These are phyloP conservation scores for Xylogone sp. DNA, from an alignment of 2,329 filamentous ascomycete genomes.

Conservation along the genomic window DNA sequence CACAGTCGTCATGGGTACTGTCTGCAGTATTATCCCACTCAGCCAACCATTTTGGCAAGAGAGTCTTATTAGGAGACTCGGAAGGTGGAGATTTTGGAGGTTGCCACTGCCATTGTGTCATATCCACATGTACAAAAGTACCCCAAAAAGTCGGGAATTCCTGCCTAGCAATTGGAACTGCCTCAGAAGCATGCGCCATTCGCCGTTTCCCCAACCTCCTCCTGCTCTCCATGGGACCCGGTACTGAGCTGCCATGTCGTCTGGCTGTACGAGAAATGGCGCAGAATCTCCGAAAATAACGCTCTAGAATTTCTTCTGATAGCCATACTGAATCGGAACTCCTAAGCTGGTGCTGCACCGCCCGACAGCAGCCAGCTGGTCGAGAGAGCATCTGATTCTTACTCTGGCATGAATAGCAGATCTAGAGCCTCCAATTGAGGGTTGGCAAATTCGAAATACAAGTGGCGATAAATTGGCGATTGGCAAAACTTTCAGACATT, in stretches of 20 bases:
- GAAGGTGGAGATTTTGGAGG: constrained; percentile 18
- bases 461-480: too few species aligned
- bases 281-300: constrained; percentile 45
- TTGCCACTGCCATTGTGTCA: constrained; percentile 26
- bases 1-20: background rate
- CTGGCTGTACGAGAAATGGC: constrained; percentile 23
- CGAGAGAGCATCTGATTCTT: constrained; percentile 39
- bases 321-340: constrained; percentile 51
- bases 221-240: constrained; percentile 29
- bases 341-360: constrained; percentile 38
- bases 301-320: constrained; percentile 50
- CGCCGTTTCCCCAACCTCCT: constrained; percentile 28
- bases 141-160: constrained; percentile 15
- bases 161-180: constrained; percentile 10
- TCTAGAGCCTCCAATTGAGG: constrained; percentile 5
- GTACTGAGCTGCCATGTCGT: constrained; percentile 30
- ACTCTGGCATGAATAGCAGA: background rate
- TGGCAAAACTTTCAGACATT: too few species aligned
- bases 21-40: constrained; percentile 8
- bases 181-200: constrained; percentile 24
- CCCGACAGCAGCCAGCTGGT: constrained; percentile 46
- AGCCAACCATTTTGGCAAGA: constrained; percentile 18
- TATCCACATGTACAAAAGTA: constrained; percentile 18
- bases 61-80: background rate
- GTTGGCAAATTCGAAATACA: background rate